Percentiles rank a stretch among this genome's conserved stretches.
These are phyloP conservation scores for Thelonectria blattea DNA, from an alignment of 2,329 filamentous ascomycete genomes.

Conservation along the genomic window DNA sequence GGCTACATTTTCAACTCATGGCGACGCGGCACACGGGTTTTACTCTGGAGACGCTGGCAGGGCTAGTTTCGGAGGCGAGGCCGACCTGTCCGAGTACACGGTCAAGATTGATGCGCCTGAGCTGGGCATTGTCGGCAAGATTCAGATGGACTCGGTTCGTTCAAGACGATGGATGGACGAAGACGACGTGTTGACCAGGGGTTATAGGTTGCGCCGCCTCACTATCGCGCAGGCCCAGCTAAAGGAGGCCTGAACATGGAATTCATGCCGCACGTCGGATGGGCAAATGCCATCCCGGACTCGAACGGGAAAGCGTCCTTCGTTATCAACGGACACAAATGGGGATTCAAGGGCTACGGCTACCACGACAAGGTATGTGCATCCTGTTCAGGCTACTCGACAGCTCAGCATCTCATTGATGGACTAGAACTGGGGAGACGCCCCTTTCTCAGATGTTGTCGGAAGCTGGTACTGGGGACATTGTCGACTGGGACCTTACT, in stretches of 20 bases:
- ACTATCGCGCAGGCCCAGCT: background rate
- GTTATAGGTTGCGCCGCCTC: background rate
- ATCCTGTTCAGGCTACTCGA: background rate
- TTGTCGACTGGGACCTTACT: background rate
- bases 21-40: background rate
- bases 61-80: background rate
- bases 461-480: slow-evolving; percentile 4
- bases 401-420: background rate
- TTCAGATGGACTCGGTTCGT: background rate
- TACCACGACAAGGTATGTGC: slow-evolving; percentile 2
- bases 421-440: slow-evolving; percentile 2
- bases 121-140: background rate
- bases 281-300: slow-evolving; percentile 1
- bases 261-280: background rate
- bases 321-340: background rate
- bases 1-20: background rate
- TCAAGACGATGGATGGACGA: background rate
- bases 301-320: background rate
- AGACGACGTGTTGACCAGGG: background rate
- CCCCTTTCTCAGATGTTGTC: background rate
- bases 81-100: background rate
- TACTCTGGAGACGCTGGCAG: background rate
- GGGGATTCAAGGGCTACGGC: background rate
- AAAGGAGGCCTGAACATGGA: background rate
- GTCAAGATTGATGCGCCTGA: background rate